Evolutionary conservation across 495 filamentous ascomycete species (phyloP).

Genomic region (Saxophila tyrrhenica): DNA sequence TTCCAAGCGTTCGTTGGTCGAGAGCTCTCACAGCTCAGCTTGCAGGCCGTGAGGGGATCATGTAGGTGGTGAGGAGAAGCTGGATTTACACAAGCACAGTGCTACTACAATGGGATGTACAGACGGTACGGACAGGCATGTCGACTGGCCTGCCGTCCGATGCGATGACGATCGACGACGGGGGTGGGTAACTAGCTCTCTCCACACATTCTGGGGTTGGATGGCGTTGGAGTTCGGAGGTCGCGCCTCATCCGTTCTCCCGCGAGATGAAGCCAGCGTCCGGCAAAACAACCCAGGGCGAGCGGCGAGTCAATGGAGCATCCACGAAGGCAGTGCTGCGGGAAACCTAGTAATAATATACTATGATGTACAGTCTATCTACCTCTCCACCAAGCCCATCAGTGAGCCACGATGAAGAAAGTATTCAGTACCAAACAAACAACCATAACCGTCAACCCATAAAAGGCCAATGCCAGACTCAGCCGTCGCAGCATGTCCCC

Average conservation of each 20-base stretch:
- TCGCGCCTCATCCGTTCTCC: background rate
- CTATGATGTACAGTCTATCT: background rate
- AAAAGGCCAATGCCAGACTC: constrained; percentile 65
- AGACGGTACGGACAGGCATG: background rate
- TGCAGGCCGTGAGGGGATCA: constrained; percentile 2
- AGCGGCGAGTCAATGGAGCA: background rate
- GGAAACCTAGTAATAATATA: too few species aligned
- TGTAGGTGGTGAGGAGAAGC: constrained; percentile 10
- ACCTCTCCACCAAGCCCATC: too few species aligned
- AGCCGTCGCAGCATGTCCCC: constrained; percentile 54
- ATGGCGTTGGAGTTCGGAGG: background rate
- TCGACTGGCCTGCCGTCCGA: background rate
- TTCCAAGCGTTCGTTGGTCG: too few species aligned
- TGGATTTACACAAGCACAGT: background rate
- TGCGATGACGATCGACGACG: background rate
- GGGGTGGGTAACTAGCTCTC: background rate
- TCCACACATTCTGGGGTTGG: background rate
- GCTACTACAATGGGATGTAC: background rate
- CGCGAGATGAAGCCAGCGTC: too few species aligned
- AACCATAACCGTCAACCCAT: constrained; percentile 80
- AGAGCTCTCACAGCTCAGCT: too few species aligned
- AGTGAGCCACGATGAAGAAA: constrained; percentile 53
- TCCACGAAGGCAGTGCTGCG: too few species aligned
- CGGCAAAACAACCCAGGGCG: background rate
- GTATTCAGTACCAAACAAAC: constrained; percentile 78